These are phyloP conservation scores for Hypsizygus ulmarius DNA, from an alignment of 1,284 basidiomycete species.

Conservation along the genomic window DNA sequence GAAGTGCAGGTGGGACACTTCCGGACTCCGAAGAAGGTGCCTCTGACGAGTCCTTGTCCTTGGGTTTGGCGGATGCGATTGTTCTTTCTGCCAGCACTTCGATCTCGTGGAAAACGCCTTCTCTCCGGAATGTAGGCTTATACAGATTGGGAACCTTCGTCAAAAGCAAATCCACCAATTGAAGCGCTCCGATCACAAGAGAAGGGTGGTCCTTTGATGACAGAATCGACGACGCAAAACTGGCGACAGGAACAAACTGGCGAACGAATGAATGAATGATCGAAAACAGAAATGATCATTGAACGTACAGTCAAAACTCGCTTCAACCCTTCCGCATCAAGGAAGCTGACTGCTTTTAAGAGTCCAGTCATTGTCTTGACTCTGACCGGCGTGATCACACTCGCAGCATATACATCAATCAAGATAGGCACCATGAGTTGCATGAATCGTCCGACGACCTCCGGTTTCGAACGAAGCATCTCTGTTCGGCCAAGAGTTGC, in stretches of 20 bases:
- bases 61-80: conserved; percentile 55
- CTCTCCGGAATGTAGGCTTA: conserved; percentile 82
- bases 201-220: conserved; percentile 87
- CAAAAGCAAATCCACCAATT: conserved; percentile 87
- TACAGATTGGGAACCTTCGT: conserved; percentile 81
- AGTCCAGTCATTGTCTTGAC: conserved; percentile 85
- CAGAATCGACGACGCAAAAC: conserved; percentile 88
- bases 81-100: conserved; percentile 67
- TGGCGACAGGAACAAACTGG: conserved; percentile 86
- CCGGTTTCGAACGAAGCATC: conserved; percentile 70
- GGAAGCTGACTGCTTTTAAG: conserved; percentile 86
- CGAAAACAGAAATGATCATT: conserved; percentile 3
- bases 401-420: conserved; percentile 94
- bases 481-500: conserved; percentile 58
- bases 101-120: conserved; percentile 93
- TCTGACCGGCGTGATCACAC: conserved; percentile 81
- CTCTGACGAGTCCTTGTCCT: conserved; percentile 44
- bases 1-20: conserved; percentile 30
- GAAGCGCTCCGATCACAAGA: conserved; percentile 82
- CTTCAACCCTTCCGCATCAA: conserved; percentile 75
- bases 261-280: conserved; percentile 16
- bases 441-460: conserved; percentile 81
- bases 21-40: conserved; percentile 29
- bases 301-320: conserved; percentile 65
- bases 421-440: conserved; percentile 86